These are phyloP conservation scores for Leonotis leonurus DNA, from an alignment of 257 asterid genomes.

Conservation along the genomic window DNA sequence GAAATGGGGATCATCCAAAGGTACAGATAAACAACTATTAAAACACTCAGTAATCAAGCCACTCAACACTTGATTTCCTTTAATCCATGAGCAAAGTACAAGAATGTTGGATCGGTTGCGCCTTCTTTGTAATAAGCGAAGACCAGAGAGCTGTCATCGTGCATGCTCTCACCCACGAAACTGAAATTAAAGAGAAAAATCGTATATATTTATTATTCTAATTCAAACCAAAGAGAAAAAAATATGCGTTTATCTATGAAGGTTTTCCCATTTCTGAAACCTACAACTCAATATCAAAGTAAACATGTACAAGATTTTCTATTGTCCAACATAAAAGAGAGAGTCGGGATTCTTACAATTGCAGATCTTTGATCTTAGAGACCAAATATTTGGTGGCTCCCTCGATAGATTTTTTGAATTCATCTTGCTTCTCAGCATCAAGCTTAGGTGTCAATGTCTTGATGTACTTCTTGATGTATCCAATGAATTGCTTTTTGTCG, in stretches of 20 bases:
- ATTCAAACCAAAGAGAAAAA: too few relatives aligned
- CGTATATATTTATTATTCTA: background rate
- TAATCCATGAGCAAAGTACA: conserved; percentile 65
- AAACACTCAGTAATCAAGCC: too few relatives aligned
- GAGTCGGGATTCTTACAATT: conserved; percentile 48
- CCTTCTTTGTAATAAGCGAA: conserved; percentile 92
- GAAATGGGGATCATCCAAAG: too few relatives aligned
- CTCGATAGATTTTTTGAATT: conserved; percentile 68
- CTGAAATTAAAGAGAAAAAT: conserved; percentile 13
- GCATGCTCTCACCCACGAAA: conserved; percentile 91
- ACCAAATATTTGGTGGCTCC: conserved; percentile 69
- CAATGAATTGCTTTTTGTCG: conserved; percentile 69
- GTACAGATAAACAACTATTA: too few relatives aligned
- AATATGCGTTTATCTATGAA: too few relatives aligned
- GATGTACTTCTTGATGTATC: conserved; percentile 60
- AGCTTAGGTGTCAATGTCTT: conserved; percentile 56
- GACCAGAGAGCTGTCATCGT: conserved; percentile 55
- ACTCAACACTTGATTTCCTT: conserved; percentile 76
- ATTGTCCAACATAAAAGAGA: background rate
- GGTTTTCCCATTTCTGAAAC: too few relatives aligned
- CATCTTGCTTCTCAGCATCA: conserved; percentile 47
- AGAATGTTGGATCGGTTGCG: conserved; percentile 75
- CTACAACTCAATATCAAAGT: too few relatives aligned
- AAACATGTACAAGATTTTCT: too few relatives aligned
- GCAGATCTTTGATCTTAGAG: conserved; percentile 64